phyloP scores from a whole-genome alignment of 352 stramenopile genomes.

The Peronospora farinosa region DNA sequence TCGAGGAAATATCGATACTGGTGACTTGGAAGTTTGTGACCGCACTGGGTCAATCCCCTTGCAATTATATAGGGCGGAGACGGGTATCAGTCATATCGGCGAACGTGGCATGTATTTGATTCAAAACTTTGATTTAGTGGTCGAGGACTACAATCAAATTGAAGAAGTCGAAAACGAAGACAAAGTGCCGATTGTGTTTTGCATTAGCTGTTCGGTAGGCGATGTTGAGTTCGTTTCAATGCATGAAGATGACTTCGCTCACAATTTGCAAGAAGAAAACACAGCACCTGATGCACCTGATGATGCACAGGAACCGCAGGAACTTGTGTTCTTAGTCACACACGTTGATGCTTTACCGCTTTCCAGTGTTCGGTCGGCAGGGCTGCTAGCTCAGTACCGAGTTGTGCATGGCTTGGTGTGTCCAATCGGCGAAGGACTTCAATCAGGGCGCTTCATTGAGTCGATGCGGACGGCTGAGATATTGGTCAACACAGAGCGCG shows the following conservation, averaged over 20 bases:
- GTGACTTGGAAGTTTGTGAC: constrained; percentile 40
- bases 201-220: constrained; percentile 19
- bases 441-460: constrained; percentile 8
- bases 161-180: constrained; percentile 4
- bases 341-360: constrained; percentile 24
- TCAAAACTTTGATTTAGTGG: constrained; percentile 26
- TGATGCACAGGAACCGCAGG: neutral
- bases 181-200: constrained; percentile 17
- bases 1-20: constrained; percentile 29
- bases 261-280: constrained; percentile 2
- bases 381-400: constrained; percentile 27
- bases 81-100: constrained; percentile 2
- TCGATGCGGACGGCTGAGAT: constrained; percentile 24
- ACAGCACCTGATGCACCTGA: neutral
- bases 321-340: constrained; percentile 27
- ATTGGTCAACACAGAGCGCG: constrained; percentile 20
- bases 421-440: constrained; percentile 13
- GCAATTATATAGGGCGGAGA: constrained; percentile 9
- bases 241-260: constrained; percentile 7
- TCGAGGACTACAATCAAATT: constrained; percentile 25
- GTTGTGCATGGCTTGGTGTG: constrained; percentile 34
- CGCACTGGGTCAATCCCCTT: constrained; percentile 35
- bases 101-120: constrained; percentile 27
- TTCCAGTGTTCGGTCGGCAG: constrained; percentile 6
- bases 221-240: constrained; percentile 26